Percentiles rank a stretch among this genome's conserved stretches.
Conservation (phyloP, 73 alveolate species). For the Tetrahymena elliotti region DNA sequence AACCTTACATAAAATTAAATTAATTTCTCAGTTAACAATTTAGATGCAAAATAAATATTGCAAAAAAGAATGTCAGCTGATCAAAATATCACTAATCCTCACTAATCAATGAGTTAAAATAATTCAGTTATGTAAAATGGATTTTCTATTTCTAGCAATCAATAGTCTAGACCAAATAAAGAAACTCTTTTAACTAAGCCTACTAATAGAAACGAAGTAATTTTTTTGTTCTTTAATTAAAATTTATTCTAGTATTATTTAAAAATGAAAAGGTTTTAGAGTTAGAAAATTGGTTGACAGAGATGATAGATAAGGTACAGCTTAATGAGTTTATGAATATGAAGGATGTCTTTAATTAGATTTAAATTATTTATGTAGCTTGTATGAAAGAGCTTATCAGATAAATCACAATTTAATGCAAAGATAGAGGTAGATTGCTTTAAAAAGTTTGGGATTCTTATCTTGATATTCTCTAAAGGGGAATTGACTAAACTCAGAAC, state of each 20-base stretch:
- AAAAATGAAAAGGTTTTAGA: background rate
- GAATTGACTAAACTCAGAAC: background rate
- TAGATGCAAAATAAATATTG: background rate
- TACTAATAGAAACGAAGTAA: background rate
- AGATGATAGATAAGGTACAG: background rate
- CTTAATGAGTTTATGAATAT: background rate
- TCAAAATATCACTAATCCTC: background rate
- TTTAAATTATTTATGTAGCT: background rate
- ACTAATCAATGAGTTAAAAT: background rate
- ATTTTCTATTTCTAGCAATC: background rate
- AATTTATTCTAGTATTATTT: background rate
- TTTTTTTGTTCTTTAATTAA: background rate
- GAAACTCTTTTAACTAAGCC: background rate
- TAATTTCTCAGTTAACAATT: background rate
- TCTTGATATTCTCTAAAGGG: background rate
- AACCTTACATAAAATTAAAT: background rate
- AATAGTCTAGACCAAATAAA: background rate
- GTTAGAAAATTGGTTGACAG: background rate
- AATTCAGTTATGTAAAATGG: background rate
- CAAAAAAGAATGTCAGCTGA: background rate
- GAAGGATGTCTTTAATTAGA: background rate
- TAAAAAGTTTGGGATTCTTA: background rate
- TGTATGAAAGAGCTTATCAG: background rate
- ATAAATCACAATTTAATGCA: background rate
- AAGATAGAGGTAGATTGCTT: background rate